phyloP scores from a whole-genome alignment of 768 basidiomycete genomes.

The Boletellus ananas region DNA sequence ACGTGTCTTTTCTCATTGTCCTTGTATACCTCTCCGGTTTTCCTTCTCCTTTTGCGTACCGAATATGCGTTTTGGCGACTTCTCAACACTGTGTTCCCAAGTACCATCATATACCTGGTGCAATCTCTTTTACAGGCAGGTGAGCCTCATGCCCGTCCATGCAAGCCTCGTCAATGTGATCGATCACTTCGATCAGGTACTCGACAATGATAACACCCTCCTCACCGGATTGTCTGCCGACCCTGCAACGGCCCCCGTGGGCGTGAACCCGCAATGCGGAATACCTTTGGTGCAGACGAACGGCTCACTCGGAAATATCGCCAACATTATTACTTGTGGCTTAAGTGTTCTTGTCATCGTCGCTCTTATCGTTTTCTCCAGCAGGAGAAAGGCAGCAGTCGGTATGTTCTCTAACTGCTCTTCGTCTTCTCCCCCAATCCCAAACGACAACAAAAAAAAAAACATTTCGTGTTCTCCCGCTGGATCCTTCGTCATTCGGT shows the following conservation, averaged over 20 bases:
- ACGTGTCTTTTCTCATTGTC: constrained; percentile 2
- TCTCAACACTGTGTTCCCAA: constrained; percentile 59
- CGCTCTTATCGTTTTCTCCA: constrained; percentile 53
- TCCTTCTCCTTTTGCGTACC: background rate
- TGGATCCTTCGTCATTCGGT: background rate
- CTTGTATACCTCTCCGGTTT: background rate
- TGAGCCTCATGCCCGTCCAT: constrained; percentile 31
- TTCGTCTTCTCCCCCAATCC: background rate
- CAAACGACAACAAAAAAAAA: background rate
- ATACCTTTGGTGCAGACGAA: constrained; percentile 59
- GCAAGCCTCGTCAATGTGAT: constrained; percentile 2
- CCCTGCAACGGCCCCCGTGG: constrained; percentile 63
- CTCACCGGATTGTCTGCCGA: constrained; percentile 43
- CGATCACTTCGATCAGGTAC: constrained; percentile 39
- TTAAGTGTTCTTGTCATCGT: constrained; percentile 61
- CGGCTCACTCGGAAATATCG: constrained; percentile 74
- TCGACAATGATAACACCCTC: constrained; percentile 28
- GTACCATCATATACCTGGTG: constrained; percentile 87
- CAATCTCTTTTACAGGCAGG: constrained; percentile 91
- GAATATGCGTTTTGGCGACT: constrained; percentile 69
- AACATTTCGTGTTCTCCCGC: background rate
- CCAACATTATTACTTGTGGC: constrained; percentile 81
- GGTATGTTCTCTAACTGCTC: constrained; percentile 46
- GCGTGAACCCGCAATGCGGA: constrained; percentile 78
- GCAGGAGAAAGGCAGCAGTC: constrained; percentile 81